phyloP scores from a whole-genome alignment of 164 flowering plant genomes.

The Protea cynaroides region DNA sequence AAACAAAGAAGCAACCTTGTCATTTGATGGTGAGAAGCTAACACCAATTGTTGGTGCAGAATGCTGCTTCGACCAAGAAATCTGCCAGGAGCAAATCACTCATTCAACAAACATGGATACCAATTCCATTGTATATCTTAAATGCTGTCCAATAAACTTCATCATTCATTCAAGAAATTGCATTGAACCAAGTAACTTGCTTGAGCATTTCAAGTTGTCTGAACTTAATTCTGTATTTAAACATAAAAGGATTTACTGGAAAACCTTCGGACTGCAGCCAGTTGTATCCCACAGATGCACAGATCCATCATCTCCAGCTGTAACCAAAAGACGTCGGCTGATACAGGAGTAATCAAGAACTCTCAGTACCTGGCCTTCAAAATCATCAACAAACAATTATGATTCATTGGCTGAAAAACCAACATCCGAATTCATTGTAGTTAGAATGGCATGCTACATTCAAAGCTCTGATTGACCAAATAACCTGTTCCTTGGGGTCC shows the following conservation, averaged over 20 bases:
- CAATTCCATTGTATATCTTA: neutral
- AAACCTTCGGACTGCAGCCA: slow-evolving; percentile 86
- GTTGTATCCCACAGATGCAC: slow-evolving; percentile 95
- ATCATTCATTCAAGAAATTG: neutral
- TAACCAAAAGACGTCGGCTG: slow-evolving; percentile 86
- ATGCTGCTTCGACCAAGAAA: slow-evolving; percentile 95
- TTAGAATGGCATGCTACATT: neutral
- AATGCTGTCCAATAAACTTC: neutral
- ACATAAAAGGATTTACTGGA: slow-evolving; percentile 1
- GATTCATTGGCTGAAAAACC: neutral
- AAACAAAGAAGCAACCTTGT: slow-evolving; percentile 53
- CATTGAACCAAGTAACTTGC: neutral
- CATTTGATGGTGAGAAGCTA: slow-evolving; percentile 91
- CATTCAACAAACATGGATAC: neutral
- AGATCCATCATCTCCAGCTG: slow-evolving; percentile 98
- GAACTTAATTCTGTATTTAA: no score
- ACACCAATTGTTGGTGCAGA: slow-evolving; percentile 95
- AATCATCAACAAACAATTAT: slow-evolving; percentile 29
- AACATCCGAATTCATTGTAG: slow-evolving; percentile 1
- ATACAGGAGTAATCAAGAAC: slow-evolving; percentile 95
- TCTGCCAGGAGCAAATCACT: slow-evolving; percentile 29
- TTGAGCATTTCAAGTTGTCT: neutral
- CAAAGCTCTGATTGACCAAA: slow-evolving; percentile 11
- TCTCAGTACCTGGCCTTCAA: slow-evolving; percentile 69
- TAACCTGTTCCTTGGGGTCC: slow-evolving; percentile 92